Base-by-base conservation (phyloP, 768 basidiomycete species). In the Lentinula boryana region DNA sequence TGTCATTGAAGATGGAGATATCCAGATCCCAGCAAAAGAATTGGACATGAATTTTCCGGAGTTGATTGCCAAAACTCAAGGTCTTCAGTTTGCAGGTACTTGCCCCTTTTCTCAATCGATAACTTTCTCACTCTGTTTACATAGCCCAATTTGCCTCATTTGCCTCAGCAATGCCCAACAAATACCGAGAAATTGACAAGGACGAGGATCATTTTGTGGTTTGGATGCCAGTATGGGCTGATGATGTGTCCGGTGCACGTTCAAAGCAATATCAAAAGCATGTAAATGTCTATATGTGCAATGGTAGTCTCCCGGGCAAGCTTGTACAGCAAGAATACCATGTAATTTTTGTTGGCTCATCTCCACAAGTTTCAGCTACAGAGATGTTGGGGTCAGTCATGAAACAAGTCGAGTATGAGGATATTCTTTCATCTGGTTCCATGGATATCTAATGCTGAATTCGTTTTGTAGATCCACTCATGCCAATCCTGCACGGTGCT, bases 181-280 rank as follows among this genome's bases (percentile, higher is more conserved):
- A 72, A 2, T 67, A 71, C 40, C 68, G 66, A 9, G 62, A 41
- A 0, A 58, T 75, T 16, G 74, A 72, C 27, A 58, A 67, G 9
- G 71, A 71, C 0, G 64, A 71, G 35, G 68, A 69, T 3, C 27
- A 75, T 1, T 74, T 74, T 41, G 67, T 64, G 5, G 70, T 68
- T 32, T 71, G 68, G 23, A 66, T 74, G 41, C 68, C 73, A 44
- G 52, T 74, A 2, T 77, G 73, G 60, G 67, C 70, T 2, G 78
- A 80, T 56, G 76, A 81, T 64, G 74, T 78, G 0, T 81, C 77
- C 0, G 78, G 77, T 8, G 79, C 79, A 60, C 61, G 68, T 5
- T 74, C 72, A 5, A 80, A 80, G 61, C 72, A 72, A 36, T 80
- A 73, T 71, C 79, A 80, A 60, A 77, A 78, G 51, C 79, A 81